Evolutionary conservation across 2,329 filamentous ascomycete species (phyloP).

Genomic region (Curvularia lunata): DNA sequence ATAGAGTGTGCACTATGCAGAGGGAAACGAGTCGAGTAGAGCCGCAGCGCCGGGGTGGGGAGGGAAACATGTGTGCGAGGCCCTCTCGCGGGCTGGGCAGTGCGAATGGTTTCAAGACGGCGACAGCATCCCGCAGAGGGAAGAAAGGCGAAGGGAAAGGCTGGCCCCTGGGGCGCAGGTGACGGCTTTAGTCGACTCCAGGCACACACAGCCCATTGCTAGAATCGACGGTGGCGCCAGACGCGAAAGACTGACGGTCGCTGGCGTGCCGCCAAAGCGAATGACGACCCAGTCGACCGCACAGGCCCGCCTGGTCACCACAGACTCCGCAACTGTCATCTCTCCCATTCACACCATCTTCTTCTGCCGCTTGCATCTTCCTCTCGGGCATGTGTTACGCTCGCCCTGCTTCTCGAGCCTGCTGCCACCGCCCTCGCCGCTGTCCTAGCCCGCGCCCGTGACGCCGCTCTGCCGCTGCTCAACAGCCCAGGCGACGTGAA

Average conservation of each 20-base stretch:
- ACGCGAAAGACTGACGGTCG: constrained; percentile 20
- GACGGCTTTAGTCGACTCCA: neutral
- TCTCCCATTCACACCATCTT: constrained; percentile 17
- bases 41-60: neutral
- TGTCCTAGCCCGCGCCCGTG: constrained; percentile 5
- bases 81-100: too few relatives aligned
- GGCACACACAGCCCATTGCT: too few relatives aligned
- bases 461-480: constrained; percentile 23
- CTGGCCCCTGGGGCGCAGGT: neutral
- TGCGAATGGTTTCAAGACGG: too few relatives aligned
- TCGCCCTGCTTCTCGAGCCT: constrained; percentile 31
- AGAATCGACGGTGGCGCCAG: constrained; percentile 10
- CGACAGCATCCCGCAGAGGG: too few relatives aligned
- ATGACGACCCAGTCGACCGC: constrained; percentile 22
- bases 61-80: too few relatives aligned
- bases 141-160: too few relatives aligned
- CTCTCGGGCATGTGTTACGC: constrained; percentile 22
- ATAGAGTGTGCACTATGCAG: neutral
- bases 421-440: constrained; percentile 9
- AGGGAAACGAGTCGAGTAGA: neutral
- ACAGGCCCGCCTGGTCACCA: constrained; percentile 24
- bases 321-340: constrained; percentile 27
- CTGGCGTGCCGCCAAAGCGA: constrained; percentile 17
- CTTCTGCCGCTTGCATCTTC: constrained; percentile 7
- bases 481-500: constrained; percentile 27